Evolutionary conservation across 2,329 filamentous ascomycete genomes (phyloP), one percentile per base, ranked within the genome.

Genomic region (Hypoxylon sp.): DNA sequence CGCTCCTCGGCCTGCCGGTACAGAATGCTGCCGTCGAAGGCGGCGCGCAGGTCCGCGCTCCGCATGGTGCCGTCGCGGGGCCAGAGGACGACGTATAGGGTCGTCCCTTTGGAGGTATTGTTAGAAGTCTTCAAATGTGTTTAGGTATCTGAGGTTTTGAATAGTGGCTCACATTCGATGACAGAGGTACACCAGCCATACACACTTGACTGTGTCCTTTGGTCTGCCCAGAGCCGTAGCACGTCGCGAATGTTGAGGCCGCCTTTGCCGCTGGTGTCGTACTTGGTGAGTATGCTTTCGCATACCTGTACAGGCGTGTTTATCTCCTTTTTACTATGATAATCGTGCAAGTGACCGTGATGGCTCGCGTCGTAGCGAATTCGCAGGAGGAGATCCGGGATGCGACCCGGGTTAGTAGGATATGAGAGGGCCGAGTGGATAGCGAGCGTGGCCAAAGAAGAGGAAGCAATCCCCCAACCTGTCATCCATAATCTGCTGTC

Each of bases 21-120:
- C 17, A 58, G 29, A 26, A 52, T 13, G 43, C 37, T 58, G 24
- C 48, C 48, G 31, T 58, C 29, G 48, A 52, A 52, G 9, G 48
- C 48, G 17, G 27, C 48, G 29, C 48, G 55, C 18, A 58, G 43
- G 20, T 58, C 48, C 31, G 31, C 31, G 37, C 21, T 45, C 9
- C n/a, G 35, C 27, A 58, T 20, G 2, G 48, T 11, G 17, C 48
- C 37, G 37, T 37, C 29, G 23, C n/a, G 27, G 3, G 55, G 43
- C 27, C 31, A 33, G 3, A 53, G 43, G 13, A 53, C 13, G 1
- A 43, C 5, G 29, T 53, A 58, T 7, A 57, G 27, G 3, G 43
- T 8, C 10, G 42, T 4, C 48, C 43, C 55, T 58, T 15, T 2
- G 38, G 43, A 11, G 21, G 45, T 21, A 29, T 18, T 21, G n/a